These are phyloP conservation scores for Globisporangium barbulae DNA, from an alignment of 352 stramenopile genomes.

Conservation along the genomic window DNA sequence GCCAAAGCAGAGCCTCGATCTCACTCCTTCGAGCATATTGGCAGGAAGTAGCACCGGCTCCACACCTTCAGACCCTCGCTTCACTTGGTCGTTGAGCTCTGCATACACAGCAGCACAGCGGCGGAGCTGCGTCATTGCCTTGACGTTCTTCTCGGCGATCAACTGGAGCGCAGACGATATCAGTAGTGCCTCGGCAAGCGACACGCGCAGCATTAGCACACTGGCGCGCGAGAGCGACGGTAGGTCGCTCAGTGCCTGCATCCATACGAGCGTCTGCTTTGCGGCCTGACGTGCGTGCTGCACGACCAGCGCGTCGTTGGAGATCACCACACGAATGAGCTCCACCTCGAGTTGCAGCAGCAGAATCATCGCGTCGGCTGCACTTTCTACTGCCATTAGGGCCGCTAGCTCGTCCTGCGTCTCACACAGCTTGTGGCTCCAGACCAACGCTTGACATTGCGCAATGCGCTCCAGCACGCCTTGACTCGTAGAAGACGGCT, in stretches of 20 bases:
- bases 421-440: conserved; percentile 26
- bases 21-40: conserved; percentile 10
- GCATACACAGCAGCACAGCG: conserved; percentile 23
- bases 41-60: conserved; percentile 10
- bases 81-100: conserved; percentile 22
- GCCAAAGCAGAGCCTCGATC: conserved; percentile 28
- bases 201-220: conserved; percentile 17
- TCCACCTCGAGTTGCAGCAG: conserved; percentile 30
- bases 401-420: conserved; percentile 11
- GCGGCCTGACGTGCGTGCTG: conserved; percentile 22
- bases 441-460: conserved; percentile 25
- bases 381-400: conserved; percentile 9
- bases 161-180: conserved; percentile 26
- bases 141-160: conserved; percentile 25
- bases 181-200: conserved; percentile 33
- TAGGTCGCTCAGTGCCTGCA: conserved; percentile 28
- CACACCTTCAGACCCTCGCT: neutral
- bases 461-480: conserved; percentile 17
- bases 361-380: conserved; percentile 24
- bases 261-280: conserved; percentile 24
- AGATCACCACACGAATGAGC: conserved; percentile 32
- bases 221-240: conserved; percentile 29
- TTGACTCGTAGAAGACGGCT: neutral
- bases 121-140: conserved; percentile 27
- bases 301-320: conserved; percentile 28